A percentile compares a stretch with the other conserved stretches of the same genome.
These are phyloP conservation scores for Pleurostoma richardsiae DNA, from an alignment of 2,329 filamentous ascomycete genomes.

Conservation along the genomic window DNA sequence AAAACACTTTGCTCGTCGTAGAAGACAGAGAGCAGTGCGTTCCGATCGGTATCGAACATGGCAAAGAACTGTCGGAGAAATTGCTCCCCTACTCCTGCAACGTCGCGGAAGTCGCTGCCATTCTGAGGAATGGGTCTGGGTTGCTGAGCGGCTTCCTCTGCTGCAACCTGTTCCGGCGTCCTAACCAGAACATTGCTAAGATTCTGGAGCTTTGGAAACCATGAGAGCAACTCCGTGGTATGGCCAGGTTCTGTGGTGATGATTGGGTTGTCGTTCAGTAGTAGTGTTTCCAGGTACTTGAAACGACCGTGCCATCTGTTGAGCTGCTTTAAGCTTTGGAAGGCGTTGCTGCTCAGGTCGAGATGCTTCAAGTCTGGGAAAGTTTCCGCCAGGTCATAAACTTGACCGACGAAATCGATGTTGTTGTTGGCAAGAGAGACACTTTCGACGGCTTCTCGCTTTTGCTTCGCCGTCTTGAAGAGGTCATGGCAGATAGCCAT, in stretches of 20 bases:
- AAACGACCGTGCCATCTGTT: slow-evolving; percentile 77
- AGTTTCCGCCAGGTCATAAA: slow-evolving; percentile 70
- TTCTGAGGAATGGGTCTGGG: slow-evolving; percentile 57
- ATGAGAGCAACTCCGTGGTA: slow-evolving; percentile 64
- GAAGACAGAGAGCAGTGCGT: slow-evolving; percentile 55
- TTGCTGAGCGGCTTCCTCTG: slow-evolving; percentile 41
- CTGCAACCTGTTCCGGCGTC: slow-evolving; percentile 63
- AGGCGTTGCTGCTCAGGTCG: slow-evolving; percentile 79
- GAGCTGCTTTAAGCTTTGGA: slow-evolving; percentile 63
- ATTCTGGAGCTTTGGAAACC: slow-evolving; percentile 76
- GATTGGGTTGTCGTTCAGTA: slow-evolving; percentile 74
- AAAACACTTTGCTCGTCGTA: slow-evolving; percentile 76
- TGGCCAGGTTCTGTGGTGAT: slow-evolving; percentile 60
- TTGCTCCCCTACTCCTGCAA: slow-evolving; percentile 66
- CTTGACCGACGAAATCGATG: slow-evolving; percentile 64
- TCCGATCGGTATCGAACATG: slow-evolving; percentile 68
- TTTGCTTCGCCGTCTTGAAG: slow-evolving; percentile 68
- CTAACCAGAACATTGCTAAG: slow-evolving; percentile 73
- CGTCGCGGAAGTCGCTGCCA: slow-evolving; percentile 68
- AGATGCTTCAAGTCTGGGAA: slow-evolving; percentile 85
- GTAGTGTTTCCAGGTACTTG: slow-evolving; percentile 71
- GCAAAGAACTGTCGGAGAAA: slow-evolving; percentile 72
- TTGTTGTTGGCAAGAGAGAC: slow-evolving; percentile 79
- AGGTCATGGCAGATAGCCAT: slow-evolving; percentile 80
- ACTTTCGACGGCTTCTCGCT: slow-evolving; percentile 73